A percentile compares a stretch with the other conserved stretches of the same genome.
phyloP scores from a whole-genome alignment of 2,329 filamentous ascomycete genomes.

The Verruconis gallopava region DNA sequence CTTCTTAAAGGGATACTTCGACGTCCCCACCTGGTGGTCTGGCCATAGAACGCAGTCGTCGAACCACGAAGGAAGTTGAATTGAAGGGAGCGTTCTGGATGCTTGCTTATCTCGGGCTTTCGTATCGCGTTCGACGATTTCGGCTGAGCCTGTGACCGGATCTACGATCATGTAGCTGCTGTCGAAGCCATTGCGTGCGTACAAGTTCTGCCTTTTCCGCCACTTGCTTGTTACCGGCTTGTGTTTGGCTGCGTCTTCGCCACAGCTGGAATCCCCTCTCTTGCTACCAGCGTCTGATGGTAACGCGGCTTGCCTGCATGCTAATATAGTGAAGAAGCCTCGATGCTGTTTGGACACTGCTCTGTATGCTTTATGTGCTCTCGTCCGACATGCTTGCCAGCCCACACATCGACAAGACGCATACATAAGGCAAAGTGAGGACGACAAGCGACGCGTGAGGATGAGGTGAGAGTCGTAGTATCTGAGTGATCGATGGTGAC shows the following conservation, averaged over 20 bases:
- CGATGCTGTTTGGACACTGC: not conserved
- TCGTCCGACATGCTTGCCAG: constrained; percentile 1
- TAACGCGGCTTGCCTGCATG: not conserved
- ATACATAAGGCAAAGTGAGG: constrained; percentile 3
- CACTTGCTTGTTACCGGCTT: not conserved
- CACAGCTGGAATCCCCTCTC: not conserved
- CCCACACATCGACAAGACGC: not conserved
- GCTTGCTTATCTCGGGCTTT: not conserved
- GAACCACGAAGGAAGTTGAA: not conserved
- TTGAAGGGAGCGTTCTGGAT: not conserved
- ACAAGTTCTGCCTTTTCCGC: not conserved
- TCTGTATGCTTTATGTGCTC: not conserved
- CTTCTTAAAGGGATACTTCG: not conserved
- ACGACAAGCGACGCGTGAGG: no score
- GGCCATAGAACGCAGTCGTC: not conserved
- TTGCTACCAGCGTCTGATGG: not conserved
- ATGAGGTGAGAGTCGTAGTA: no score
- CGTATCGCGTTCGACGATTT: not conserved
- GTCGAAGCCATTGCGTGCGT: not conserved
- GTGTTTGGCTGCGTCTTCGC: not conserved
- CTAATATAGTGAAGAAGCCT: not conserved
- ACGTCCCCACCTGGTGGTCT: not conserved
- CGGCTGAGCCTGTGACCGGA: not conserved
- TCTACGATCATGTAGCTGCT: not conserved
- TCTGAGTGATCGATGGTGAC: no score